Evolutionary conservation across 2,329 filamentous ascomycete genomes (phyloP).

Genomic region (Talaromyces sp.): DNA sequence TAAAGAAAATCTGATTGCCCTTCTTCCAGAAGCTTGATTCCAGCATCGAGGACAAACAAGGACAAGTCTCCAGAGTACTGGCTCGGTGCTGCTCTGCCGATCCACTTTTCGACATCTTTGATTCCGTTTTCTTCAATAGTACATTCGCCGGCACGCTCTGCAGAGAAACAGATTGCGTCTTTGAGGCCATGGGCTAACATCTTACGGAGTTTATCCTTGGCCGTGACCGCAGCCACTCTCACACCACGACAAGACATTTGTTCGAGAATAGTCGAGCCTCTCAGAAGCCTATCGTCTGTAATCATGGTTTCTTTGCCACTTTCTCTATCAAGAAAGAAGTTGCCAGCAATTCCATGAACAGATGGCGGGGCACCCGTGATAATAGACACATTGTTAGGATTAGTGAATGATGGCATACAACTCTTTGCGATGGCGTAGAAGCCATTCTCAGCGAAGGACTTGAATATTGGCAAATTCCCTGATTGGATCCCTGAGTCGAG

Average conservation of each 20-base stretch:
- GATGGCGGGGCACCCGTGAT: slow-evolving; percentile 42
- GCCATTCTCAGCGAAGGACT: slow-evolving; percentile 31
- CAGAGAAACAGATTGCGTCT: slow-evolving; percentile 40
- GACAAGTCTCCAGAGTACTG: slow-evolving; percentile 47
- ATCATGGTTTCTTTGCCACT: slow-evolving; percentile 43
- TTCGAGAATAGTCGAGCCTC: slow-evolving; percentile 42
- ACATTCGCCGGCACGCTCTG: slow-evolving; percentile 31
- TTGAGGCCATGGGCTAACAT: slow-evolving; percentile 40
- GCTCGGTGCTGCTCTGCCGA: slow-evolving; percentile 35
- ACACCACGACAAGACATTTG: slow-evolving; percentile 40
- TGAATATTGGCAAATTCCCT: slow-evolving; percentile 36
- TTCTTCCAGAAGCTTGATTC: slow-evolving; percentile 42
- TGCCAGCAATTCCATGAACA: slow-evolving; percentile 44
- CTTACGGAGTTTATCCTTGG: slow-evolving; percentile 45
- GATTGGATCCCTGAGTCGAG: slow-evolving; percentile 33
- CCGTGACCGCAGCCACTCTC: slow-evolving; percentile 43
- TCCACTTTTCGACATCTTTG: slow-evolving; percentile 35
- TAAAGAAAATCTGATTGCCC: slow-evolving; percentile 41
- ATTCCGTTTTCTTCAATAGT: slow-evolving; percentile 36
- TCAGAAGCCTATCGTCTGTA: slow-evolving; percentile 39
- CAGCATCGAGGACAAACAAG: slow-evolving; percentile 44
- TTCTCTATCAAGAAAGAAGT: slow-evolving; percentile 42
- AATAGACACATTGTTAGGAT: slow-evolving; percentile 47
- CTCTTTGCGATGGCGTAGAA: slow-evolving; percentile 40
- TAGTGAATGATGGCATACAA: slow-evolving; percentile 46